Conservation (phyloP, 31 red algal genomes). For the Odonthalia washingtoniensis region DNA sequence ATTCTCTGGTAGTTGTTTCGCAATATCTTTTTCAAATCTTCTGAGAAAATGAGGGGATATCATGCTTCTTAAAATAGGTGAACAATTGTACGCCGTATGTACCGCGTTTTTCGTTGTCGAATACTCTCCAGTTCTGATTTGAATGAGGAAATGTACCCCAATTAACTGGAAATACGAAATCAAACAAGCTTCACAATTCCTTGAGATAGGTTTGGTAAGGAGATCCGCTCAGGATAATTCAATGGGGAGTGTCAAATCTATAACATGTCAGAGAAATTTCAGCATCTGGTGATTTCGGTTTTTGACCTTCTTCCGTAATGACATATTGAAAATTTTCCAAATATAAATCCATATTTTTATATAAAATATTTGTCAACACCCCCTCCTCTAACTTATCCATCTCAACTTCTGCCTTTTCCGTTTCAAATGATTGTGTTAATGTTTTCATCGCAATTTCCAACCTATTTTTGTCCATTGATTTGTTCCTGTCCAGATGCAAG, state of each 20-base stretch:
- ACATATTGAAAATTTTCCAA: constrained; percentile 90
- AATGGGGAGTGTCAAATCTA: constrained; percentile 88
- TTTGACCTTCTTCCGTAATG: constrained; percentile 96
- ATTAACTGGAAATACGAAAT: constrained; percentile 96
- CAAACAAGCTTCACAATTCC: constrained; percentile 98
- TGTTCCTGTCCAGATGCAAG: too few species aligned
- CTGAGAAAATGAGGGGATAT: constrained; percentile 93
- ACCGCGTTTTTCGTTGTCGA: constrained; percentile 83
- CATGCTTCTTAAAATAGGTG: constrained; percentile 74
- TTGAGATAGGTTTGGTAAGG: constrained; percentile 95
- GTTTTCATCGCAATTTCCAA: too few species aligned
- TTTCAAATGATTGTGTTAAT: too few species aligned
- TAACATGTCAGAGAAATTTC: constrained; percentile 90
- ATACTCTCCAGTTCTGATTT: constrained; percentile 95
- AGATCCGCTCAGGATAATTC: constrained; percentile 93
- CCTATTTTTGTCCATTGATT: too few species aligned
- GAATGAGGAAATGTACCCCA: constrained; percentile 93
- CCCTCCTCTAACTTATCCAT: too few species aligned
- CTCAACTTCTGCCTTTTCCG: too few species aligned
- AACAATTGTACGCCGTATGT: constrained; percentile 95
- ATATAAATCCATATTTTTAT: constrained; percentile 64
- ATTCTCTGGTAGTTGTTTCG: too few species aligned
- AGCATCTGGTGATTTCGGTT: constrained; percentile 95
- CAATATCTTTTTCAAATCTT: constrained; percentile 92
- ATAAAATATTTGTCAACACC: too few species aligned